Evolutionary conservation across 192 early-diverging fungal genomes (phyloP).

Genomic region (Ambispora gerdemannii): DNA sequence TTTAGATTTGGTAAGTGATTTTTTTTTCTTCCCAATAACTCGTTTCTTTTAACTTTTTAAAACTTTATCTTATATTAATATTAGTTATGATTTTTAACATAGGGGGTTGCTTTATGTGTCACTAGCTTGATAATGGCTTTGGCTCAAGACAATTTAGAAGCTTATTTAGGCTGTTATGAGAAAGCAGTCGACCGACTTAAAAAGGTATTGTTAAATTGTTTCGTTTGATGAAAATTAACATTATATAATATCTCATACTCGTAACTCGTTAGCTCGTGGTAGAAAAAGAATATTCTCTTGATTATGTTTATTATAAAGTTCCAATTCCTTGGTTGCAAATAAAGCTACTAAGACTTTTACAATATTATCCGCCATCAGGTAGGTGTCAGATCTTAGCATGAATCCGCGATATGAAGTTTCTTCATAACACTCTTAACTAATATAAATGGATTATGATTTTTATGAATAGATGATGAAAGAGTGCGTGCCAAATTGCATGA

Average conservation of each 20-base stretch:
- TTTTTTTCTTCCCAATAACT: too few species aligned
- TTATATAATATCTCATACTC: not conserved
- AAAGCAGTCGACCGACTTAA: conserved; percentile 81
- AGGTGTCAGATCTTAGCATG: too few species aligned
- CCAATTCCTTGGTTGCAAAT: conserved; percentile 98
- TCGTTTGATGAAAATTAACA: not conserved
- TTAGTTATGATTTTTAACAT: not conserved
- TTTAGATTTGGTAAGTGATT: conserved; percentile 67
- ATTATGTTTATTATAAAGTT: conserved; percentile 98
- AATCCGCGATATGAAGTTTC: not conserved
- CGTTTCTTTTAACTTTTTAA: too few species aligned
- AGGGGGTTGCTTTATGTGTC: conserved; percentile 82
- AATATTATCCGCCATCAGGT: conserved; percentile 91
- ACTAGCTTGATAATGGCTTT: conserved; percentile 86
- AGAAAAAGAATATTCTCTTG: conserved; percentile 74
- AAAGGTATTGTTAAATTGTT: conserved; percentile 46
- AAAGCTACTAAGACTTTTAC: conserved; percentile 89
- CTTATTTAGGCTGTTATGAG: conserved; percentile 67
- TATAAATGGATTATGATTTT: conserved; percentile 14
- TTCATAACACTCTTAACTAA: conserved; percentile 7
- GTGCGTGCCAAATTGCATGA: conserved; percentile 63
- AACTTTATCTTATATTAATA: too few species aligned
- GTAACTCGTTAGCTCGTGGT: conserved; percentile 67
- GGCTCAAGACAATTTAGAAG: conserved; percentile 85
- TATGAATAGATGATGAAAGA: conserved; percentile 48